Conservation (phyloP, 169 alveolate genomes). For the Babesia bovis region DNA sequence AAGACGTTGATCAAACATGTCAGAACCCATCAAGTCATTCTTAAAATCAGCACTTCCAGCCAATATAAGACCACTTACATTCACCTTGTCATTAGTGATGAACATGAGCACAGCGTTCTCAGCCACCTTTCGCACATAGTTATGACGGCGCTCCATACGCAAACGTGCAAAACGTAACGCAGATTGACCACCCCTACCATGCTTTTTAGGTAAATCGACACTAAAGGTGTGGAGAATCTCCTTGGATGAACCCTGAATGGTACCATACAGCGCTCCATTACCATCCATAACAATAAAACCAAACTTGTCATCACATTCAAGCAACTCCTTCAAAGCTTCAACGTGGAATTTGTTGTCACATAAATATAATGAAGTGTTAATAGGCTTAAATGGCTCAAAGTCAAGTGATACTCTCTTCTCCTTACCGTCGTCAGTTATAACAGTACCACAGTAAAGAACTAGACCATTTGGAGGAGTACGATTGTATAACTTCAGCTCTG, state of each 20-base stretch:
- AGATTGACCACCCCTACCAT: slow-evolving; percentile 99
- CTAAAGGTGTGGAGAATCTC: slow-evolving; percentile 88
- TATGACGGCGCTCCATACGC: slow-evolving; percentile 97
- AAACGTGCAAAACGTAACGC: slow-evolving; percentile 99
- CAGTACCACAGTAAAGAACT: slow-evolving; percentile 96
- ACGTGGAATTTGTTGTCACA: slow-evolving; percentile 97
- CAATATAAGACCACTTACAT: slow-evolving; percentile 87
- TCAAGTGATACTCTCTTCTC: slow-evolving; percentile 94
- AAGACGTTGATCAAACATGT: slow-evolving; percentile 94
- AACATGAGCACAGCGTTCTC: slow-evolving; percentile 95
- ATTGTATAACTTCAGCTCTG: slow-evolving; percentile 91
- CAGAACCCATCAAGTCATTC: slow-evolving; percentile 89
- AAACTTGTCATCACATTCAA: slow-evolving; percentile 94
- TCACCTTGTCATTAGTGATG: slow-evolving; percentile 93
- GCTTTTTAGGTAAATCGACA: slow-evolving; percentile 98
- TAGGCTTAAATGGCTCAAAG: slow-evolving; percentile 98
- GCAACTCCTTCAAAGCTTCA: slow-evolving; percentile 84
- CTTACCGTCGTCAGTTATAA: slow-evolving; percentile 94
- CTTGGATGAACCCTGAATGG: slow-evolving; percentile 93
- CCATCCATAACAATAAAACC: slow-evolving; percentile 99
- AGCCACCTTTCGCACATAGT: slow-evolving; percentile 97
- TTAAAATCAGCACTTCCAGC: slow-evolving; percentile 99
- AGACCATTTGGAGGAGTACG: slow-evolving; percentile 98
- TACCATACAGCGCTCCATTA: slow-evolving; percentile 95
- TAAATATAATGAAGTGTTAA: slow-evolving; percentile 92